Evolutionary conservation across 2,329 filamentous ascomycete species (phyloP), one percentile per base, ranked within the genome.

Genomic region (Pleoardoris graminearum): DNA sequence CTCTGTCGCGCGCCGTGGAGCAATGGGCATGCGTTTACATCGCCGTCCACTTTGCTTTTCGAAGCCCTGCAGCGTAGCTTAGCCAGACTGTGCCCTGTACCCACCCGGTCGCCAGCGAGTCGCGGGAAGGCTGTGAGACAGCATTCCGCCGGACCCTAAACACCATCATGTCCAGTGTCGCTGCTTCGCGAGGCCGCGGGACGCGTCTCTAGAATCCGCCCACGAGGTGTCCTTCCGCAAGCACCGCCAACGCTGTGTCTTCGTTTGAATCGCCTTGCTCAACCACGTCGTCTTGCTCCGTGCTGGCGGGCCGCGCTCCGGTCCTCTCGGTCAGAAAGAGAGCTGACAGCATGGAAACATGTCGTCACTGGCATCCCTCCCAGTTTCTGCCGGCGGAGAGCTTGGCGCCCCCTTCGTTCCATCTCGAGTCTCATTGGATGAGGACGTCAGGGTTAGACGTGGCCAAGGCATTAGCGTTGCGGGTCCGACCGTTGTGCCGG

Each of bases 11-110:
- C 33, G 51, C 52, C 51, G 51, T 62, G 60, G 67, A 69, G 68
- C 68, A 71, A 61, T 68, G 65, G 60, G 58, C 67, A 69, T 60
- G 69, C 68, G 70, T 73, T 72, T 72, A 69, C n/a, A 73, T 73
- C 70, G 68, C 68, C 70, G 64, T 66, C 60, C 58, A 65, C 57
- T 55, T 67, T 66, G 56, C 60, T 65, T 66, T 63, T 41, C 22
- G 29, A 27, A 51, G 37, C 43, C 52, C 43, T 48, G 54, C 52
- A 62, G 60, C 60, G 60, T 65, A 47, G 33, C 33, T 47, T 29
- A 60, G 58, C 63, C 60, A 66, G 54, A 65, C 46, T 57, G 60
- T 59, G 49, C 33, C 38, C 35, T 46, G 45, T 51, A 44, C 42
- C 52, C 41, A 44, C 42, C 52, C 41, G 54, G 59, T 61, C 57